These are phyloP conservation scores for Stachybotrys elegans DNA, from an alignment of 2,329 filamentous ascomycete species.

Conservation along the genomic window DNA sequence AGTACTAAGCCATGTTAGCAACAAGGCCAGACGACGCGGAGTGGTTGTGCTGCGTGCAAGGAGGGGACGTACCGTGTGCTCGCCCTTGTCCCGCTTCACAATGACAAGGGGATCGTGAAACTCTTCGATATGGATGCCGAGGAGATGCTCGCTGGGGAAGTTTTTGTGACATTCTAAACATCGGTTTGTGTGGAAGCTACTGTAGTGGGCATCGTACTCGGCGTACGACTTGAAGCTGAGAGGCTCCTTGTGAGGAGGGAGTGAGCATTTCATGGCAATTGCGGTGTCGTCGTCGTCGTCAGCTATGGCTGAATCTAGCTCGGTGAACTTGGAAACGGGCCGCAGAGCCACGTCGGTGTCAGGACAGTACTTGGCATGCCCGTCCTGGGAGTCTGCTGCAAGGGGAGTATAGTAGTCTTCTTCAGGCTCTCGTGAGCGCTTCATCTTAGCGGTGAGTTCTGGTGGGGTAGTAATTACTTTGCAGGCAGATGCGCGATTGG, in stretches of 20 bases:
- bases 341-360: constrained; percentile 16
- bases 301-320: constrained; percentile 46
- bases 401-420: constrained; percentile 32
- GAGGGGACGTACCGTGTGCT: constrained; percentile 66
- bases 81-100: constrained; percentile 69
- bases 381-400: constrained; percentile 16
- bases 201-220: constrained; percentile 86
- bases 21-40: not conserved
- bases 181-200: constrained; percentile 72
- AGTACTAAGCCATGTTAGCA: constrained; percentile 50
- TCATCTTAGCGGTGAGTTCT: constrained; percentile 41
- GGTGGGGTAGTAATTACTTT: constrained; percentile 20
- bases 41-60: too few species aligned
- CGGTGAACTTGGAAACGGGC: constrained; percentile 49
- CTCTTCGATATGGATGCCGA: constrained; percentile 83
- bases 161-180: constrained; percentile 83
- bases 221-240: constrained; percentile 68
- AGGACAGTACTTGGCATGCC: constrained; percentile 10
- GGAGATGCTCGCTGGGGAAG: constrained; percentile 76
- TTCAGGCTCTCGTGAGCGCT: constrained; percentile 58
- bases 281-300: constrained; percentile 28
- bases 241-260: constrained; percentile 72
- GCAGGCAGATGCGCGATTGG: too few species aligned
- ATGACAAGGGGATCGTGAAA: constrained; percentile 79
- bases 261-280: constrained; percentile 67